Conservation (phyloP, 2,329 filamentous ascomycete species). For the Pyricularia pennisetigena region DNA sequence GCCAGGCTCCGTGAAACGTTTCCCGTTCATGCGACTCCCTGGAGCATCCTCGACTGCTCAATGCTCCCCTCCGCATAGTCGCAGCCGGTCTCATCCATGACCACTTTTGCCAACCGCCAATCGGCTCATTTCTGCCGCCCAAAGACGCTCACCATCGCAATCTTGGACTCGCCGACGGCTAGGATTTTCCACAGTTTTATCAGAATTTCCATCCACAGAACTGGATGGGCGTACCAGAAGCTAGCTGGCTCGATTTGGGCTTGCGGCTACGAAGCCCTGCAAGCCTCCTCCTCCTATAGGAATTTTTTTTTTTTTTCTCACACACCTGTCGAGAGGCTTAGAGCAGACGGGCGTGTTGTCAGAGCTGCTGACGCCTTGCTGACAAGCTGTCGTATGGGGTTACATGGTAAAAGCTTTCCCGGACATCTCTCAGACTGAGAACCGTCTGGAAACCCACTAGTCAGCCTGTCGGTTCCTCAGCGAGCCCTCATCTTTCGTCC, state of each 20-base stretch:
- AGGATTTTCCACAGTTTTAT: neutral
- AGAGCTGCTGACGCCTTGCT: neutral
- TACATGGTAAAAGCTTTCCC: neutral
- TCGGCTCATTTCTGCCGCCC: neutral
- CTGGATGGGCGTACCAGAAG: neutral
- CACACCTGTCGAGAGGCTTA: neutral
- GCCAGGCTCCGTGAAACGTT: conserved; percentile 32
- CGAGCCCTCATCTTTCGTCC: neutral
- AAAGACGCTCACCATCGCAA: conserved; percentile 23
- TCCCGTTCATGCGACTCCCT: conserved; percentile 34
- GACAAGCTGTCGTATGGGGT: neutral
- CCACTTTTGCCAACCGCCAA: neutral
- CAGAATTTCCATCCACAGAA: neutral
- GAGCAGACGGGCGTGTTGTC: neutral
- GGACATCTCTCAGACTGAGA: neutral
- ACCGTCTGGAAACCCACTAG: neutral
- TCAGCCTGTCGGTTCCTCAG: neutral
- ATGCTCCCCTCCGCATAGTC: conserved; percentile 3
- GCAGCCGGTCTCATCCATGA: neutral
- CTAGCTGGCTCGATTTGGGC: neutral
- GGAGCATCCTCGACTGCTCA: conserved; percentile 13
- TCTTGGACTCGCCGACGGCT: conserved; percentile 22
- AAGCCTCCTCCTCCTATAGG: neutral
- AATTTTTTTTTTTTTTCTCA: neutral
- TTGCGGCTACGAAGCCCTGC: neutral